phyloP scores from a whole-genome alignment of 2,329 filamentous ascomycete genomes.

The Penicillium brevicompactum region DNA sequence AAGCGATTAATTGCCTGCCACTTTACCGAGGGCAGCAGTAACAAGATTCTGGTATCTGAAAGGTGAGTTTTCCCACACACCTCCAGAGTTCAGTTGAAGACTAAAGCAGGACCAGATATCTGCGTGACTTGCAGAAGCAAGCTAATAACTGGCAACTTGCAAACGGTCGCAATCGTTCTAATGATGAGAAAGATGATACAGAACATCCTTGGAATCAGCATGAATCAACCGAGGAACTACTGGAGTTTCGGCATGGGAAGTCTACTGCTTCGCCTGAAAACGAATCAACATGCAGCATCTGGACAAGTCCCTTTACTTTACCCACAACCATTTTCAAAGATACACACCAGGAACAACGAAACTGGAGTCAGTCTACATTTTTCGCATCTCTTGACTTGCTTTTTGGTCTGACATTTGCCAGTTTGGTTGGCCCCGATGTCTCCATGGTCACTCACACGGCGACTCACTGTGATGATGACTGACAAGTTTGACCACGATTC shows the following conservation, averaged over 20 bases:
- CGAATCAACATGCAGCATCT: slow-evolving; percentile 6
- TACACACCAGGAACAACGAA: slow-evolving; percentile 3
- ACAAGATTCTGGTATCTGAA: background rate
- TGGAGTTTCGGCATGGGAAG: background rate
- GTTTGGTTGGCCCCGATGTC: slow-evolving; percentile 16
- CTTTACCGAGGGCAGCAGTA: background rate
- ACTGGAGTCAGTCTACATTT: background rate
- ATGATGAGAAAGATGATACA: background rate
- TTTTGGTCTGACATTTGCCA: background rate
- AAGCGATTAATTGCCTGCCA: slow-evolving; percentile 7
- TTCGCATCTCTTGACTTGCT: background rate
- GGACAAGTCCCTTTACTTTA: slow-evolving; percentile 16
- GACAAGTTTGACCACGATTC: slow-evolving; percentile 7
- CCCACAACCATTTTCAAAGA: slow-evolving; percentile 11
- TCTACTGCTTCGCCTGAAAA: background rate
- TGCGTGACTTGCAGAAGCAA: background rate
- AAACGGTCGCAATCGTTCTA: too few relatives aligned
- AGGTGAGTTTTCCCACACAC: background rate
- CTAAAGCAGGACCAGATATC: background rate
- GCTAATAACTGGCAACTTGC: background rate
- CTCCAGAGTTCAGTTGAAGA: background rate
- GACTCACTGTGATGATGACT: slow-evolving; percentile 16
- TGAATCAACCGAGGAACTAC: background rate
- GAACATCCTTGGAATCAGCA: background rate
- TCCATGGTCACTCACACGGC: slow-evolving; percentile 13